These are phyloP conservation scores for Didymella segeticola DNA, from an alignment of 2,329 filamentous ascomycete genomes.

Conservation along the genomic window DNA sequence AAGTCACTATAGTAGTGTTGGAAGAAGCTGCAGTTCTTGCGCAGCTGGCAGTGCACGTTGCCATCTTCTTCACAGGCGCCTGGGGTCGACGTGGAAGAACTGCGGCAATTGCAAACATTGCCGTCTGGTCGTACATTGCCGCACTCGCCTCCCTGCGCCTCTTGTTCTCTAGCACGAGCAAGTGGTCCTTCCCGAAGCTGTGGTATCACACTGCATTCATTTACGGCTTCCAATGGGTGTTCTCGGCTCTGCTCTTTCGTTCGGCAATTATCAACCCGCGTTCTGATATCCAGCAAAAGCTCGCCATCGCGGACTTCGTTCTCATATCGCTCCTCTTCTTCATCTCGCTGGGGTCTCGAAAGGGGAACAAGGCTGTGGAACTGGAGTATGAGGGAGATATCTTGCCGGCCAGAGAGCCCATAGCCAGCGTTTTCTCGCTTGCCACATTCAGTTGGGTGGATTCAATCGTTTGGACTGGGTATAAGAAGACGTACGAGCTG, in stretches of 20 bases:
- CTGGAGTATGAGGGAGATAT: constrained; percentile 89
- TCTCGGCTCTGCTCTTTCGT: constrained; percentile 78
- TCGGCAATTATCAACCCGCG: constrained; percentile 81
- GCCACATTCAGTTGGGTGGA: constrained; percentile 93
- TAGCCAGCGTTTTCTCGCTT: constrained; percentile 87
- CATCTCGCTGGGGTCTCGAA: constrained; percentile 81
- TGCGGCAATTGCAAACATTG: constrained; percentile 70
- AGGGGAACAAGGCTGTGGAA: constrained; percentile 88
- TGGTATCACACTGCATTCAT: constrained; percentile 94
- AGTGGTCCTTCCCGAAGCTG: constrained; percentile 72
- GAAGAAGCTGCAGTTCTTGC: constrained; percentile 79
- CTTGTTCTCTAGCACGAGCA: constrained; percentile 63
- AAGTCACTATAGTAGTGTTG: constrained; percentile 71
- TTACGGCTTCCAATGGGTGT: constrained; percentile 83
- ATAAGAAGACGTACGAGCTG: constrained; percentile 82
- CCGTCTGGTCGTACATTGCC: constrained; percentile 82
- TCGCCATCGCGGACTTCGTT: constrained; percentile 76
- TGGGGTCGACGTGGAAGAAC: constrained; percentile 65
- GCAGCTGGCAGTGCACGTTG: constrained; percentile 72
- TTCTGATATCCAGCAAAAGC: constrained; percentile 65
- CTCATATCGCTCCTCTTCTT: constrained; percentile 76
- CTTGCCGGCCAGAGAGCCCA: constrained; percentile 83
- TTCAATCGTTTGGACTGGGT: constrained; percentile 85
- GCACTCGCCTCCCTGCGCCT: constrained; percentile 76
- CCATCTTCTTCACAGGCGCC: constrained; percentile 66